Evolutionary conservation across 805 yeast genomes (phyloP), one percentile per base, ranked within the genome.

Genomic region (Peterozyma xylosa): DNA sequence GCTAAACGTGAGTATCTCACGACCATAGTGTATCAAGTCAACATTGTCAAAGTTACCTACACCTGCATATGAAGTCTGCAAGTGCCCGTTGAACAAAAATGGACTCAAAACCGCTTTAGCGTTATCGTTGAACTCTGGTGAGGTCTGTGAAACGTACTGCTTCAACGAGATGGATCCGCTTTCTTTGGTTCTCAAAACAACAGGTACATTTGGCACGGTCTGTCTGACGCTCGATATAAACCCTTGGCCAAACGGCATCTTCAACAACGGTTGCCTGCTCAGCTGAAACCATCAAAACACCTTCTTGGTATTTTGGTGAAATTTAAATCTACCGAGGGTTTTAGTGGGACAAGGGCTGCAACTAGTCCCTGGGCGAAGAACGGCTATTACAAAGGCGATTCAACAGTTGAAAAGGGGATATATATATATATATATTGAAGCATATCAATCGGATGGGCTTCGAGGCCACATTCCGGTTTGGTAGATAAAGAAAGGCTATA

Each of bases 1-100:
- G 3, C 67, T 56, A 45, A 74, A 74, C 33, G 59, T 60, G 38
- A 78, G 65, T 9, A 83, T 55, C 52, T 84, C 77, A 53, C 96
- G 72, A 2, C 95, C 95, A 51, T 88, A 90, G 59, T 78, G 78
- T 2, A 86, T 74, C 37, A 64, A 53, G 52, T 81, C 82, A 29
- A 61, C 60, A 36, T 66, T 64, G n/a, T 76, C 66, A 45, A 73
- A 73, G 45, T 71, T 71, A 34, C 78, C 75, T 17, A 70, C 61
- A 2, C 82, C 74, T 38, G 90, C 77, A 55, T 77, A 80, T 57
- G 83, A 56, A 2, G 96, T 88, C 61, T 90, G 96, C 27, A 86
- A 62, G 45, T 82, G 73, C 18, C 96, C 96, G 47, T 79, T 79
- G 59, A 78, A 77, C 29, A 83, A 59, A 3, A 74, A 61, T 7